Base-by-base conservation (phyloP, 1,284 basidiomycete species). In the Irpex sp. region DNA sequence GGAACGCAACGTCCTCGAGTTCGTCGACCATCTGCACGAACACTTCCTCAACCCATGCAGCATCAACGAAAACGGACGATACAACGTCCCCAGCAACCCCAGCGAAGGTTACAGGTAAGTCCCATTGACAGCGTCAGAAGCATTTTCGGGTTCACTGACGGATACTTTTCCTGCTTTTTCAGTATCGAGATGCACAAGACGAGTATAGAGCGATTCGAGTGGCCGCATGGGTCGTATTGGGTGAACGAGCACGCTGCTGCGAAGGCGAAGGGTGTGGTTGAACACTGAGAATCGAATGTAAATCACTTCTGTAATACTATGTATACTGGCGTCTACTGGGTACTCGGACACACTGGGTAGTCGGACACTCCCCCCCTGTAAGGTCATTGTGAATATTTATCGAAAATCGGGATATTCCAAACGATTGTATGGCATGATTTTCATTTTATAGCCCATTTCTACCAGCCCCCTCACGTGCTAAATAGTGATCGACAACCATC, bases 1-100 rank as follows among this genome's bases (percentile, higher is more conserved):
- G 88, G 93, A 96, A 69, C 85, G 91, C 60, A 97, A 98, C 71
- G 95, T 96, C 12, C 86, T 98, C 61, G 95, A 91, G 73, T 91
- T 86, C 65, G 88, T 88, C 33, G 91, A 94, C 75, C 95, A 97
- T 73, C 78, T 97, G 52, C 95, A 98, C 75, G 94, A 97, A 67
- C 92, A 97, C 75, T 98, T 97, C 77, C 77, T 90, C 58, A 87
- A 88, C 68, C 94, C 94, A 3, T 93, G 93, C 69, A 90, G 91
- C 42, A 95, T 98, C 79, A 96, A 96, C 77, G 69, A 78, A 9
- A 80, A 83, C 39, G 95, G 95, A 23, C 82, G 93, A 55, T 97
- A 97, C 77, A 94, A 94, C 66, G 86, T 92, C 1, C 90, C 90
- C 0, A 77, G 66, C 64, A 80, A 86, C 66, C 74, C 86, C 0